Evolutionary conservation across 2,329 filamentous ascomycete species (phyloP), one percentile per base, ranked within the genome.

Genomic region (Aspergillus awamori): DNA sequence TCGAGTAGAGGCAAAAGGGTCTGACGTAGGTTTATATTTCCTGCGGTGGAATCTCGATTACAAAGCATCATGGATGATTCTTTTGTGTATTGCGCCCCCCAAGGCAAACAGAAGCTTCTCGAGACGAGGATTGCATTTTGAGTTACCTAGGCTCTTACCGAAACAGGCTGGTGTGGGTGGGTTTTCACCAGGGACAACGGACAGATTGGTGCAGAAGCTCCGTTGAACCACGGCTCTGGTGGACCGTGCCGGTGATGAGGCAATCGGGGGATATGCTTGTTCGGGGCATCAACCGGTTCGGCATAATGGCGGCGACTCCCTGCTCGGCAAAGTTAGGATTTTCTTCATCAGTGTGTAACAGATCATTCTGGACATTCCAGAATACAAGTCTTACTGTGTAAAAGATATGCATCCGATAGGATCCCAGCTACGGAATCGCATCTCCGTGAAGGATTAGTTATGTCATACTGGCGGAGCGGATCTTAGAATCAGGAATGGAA

Each of bases 191-290:
- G 41, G 17, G 11, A 11, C 10, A 45, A 13, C 5, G 10, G 41
- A 8, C 20, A 26, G 52, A n/a, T n/a, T 41, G 20, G 52, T 15
- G 33, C 52, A 41, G n/a, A 20, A n/a, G 7, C 26, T 36, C 39
- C 48, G 48, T 33, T 26, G 20, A 53, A 53, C 52, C 36, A 53
- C 36, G 52, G 52, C 52, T 22, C 52, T 33, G 22, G 41, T 45
- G 41, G 41, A 45, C 17, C 41, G 15, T 24, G 41, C 41, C 20
- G 41, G 22, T 13, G 17, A 6, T 45, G 41, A 45, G 20, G 41
- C 41, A 45, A 13, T 45, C 41, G 41, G 41, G 17, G 41, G 41
- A 45, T 45, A 45, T 45, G 41, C 41, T 45, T 45, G 10, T 45
- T 45, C 41, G 22, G 41, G 41, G 41, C 20, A 24, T 24, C 10